Conservation (phyloP, 2,329 filamentous ascomycete species). For the Alternaria gansuensis region DNA sequence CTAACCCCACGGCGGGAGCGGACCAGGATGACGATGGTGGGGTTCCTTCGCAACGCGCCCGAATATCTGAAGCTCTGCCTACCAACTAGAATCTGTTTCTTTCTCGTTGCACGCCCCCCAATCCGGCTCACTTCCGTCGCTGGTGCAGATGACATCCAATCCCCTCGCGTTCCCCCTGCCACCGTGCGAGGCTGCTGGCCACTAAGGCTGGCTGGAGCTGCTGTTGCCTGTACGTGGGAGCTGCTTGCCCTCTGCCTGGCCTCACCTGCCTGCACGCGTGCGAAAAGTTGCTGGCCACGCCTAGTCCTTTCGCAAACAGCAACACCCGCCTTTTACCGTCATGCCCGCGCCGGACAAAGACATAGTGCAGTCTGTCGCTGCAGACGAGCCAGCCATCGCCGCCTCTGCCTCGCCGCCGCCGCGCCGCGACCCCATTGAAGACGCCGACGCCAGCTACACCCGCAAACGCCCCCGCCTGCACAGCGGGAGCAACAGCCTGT, state of each 20-base stretch:
- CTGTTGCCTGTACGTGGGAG: conserved; percentile 37
- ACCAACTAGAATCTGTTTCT: background rate
- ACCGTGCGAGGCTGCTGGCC: conserved; percentile 33
- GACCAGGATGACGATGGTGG: conserved; percentile 22
- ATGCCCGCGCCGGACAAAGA: conserved; percentile 48
- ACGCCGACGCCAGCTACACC: conserved; percentile 56
- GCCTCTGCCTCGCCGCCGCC: conserved; percentile 48
- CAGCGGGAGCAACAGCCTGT: conserved; percentile 47
- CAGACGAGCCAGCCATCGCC: conserved; percentile 44
- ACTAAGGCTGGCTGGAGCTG: conserved; percentile 35
- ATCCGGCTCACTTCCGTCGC: conserved; percentile 8
- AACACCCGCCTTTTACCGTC: conserved; percentile 32
- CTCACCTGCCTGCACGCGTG: conserved; percentile 29
- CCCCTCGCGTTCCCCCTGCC: conserved; percentile 25
- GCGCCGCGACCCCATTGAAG: conserved; percentile 56
- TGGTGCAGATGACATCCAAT: conserved; percentile 42
- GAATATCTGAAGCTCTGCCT: conserved; percentile 64
- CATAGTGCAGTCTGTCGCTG: conserved; percentile 47
- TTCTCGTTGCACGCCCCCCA: background rate
- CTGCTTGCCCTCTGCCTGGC: conserved; percentile 37
- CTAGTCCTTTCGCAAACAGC: conserved; percentile 30
- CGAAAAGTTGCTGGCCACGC: conserved; percentile 28
- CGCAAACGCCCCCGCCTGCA: conserved; percentile 58
- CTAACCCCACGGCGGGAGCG: conserved; percentile 17
- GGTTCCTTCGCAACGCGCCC: conserved; percentile 12